Base-by-base conservation (phyloP, 2,329 filamentous ascomycete species). In the Aspergillus vadensis region DNA sequence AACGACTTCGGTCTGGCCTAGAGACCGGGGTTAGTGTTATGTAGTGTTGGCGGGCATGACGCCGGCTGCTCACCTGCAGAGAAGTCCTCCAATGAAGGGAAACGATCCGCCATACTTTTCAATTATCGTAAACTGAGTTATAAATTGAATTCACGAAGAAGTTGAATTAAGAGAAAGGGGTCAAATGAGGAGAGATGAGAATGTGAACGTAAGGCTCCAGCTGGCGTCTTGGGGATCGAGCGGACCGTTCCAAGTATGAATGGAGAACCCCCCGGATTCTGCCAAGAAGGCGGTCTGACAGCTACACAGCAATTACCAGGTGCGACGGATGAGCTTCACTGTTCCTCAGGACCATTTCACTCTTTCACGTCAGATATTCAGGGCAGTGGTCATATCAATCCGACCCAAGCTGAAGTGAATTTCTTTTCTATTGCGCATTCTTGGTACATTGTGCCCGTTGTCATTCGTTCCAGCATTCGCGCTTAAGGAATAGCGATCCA, bases 61-160 rank as follows among this genome's bases (percentile, higher is more conserved):
- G 63, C 65, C 61, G 64, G 62, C 67, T 68, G 71, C 79, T 72
- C 74, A 79, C 83, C 83, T 62, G 81, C 82, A 76, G 90, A 88
- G 73, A 92, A 90, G 72, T 92, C 90, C 77, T 92, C 90, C 69
- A 92, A 80, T 49, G 90, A 91, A 69, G 90, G 90, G 76, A 92
- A 92, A 71, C 89, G 82, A 78, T 92, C 89, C 52, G 90, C 90
- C 90, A 92, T 92, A 17, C 58, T 51, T 59, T 48, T 19, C 25
- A 27, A 27, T 32, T 50, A 19, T 25, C 12, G 12, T 14, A n/a
- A 12, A 12, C 9, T n/a, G 15, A 38, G 41, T 19, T 21, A 48
- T 5, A 10, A 4, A 19, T 19, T 6, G 7, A 41, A 44, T 56
- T n/a, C 43, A 53, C 27, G 27, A 48, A 39, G 27, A 14, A 51